Evolutionary conservation across 129 eudicot genomes (phyloP), one percentile per base, ranked within the genome.

Genomic region (Artemisia tridentata): DNA sequence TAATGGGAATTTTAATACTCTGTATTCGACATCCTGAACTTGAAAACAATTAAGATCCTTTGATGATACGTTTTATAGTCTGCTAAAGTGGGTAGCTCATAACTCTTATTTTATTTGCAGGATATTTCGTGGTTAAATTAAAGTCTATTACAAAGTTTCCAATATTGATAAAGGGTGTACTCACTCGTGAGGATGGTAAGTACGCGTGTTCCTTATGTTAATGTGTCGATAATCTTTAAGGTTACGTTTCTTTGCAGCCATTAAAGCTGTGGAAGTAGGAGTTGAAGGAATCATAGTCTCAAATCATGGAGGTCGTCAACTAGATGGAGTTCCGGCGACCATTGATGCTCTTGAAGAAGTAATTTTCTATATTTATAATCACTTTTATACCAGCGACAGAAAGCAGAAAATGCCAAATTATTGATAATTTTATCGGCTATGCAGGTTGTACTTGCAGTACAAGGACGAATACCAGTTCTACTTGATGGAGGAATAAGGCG

Each of bases 221-320:
- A 53, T 51, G 71, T 75, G 50, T 57, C 54, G 13, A 68, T 57
- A 57, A 27, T 10, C 19, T 62, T 46, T 46, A 11, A 48, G 13
- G 59, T 11, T 73, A 3, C 19, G 61, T 23, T 66, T 49, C 20
- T 70, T 75, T 72, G 86, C 88, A 89, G 98, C 98, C 78, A 71
- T 75, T 60, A 84, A 63, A 64, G 96, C 92, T 12, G 11, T 85
- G 72, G 95, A 92, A 80, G 78, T 76, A 50, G 98, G 98, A 61
- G 88, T 85, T 61, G 91, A 83, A 15, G 98, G 98, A 47, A 84
- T 92, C 50, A 65, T 92, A 38, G 90, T 92, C 18, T 92, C 98
- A 2, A 92, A 92, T 80, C 98, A 89, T 67, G 98, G 98, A 53
- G 95, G 84, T 53, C 95, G 95, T 38, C 98, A 92, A 65, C 90